Evolutionary conservation across 257 asterid genomes (phyloP).

Genomic region (Nicotiana obtusifolia): DNA sequence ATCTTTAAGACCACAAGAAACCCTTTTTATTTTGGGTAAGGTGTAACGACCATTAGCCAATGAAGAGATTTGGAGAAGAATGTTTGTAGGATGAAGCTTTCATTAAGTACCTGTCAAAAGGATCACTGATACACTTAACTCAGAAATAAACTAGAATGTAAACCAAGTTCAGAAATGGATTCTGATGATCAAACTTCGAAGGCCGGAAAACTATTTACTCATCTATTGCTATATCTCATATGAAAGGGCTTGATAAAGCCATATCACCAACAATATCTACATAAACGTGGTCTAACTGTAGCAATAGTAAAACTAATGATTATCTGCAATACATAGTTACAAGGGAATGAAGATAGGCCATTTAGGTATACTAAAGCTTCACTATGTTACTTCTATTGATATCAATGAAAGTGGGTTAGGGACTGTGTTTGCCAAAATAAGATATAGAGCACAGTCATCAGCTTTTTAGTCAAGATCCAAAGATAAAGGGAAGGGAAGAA

Average conservation of each 20-base stretch:
- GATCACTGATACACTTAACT: background rate
- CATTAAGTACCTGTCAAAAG: background rate
- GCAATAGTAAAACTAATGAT: background rate
- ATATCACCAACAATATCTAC: background rate
- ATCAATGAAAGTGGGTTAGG: background rate
- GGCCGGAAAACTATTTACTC: background rate
- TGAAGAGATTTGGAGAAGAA: background rate
- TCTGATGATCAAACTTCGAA: background rate
- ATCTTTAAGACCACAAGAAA: background rate
- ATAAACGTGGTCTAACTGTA: background rate
- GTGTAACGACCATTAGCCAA: background rate
- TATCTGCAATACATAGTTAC: background rate
- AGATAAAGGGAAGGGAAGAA: background rate
- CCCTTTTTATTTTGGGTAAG: background rate
- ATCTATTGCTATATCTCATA: background rate
- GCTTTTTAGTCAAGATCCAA: background rate
- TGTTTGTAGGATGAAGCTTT: background rate
- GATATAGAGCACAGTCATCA: no score
- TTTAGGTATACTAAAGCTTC: background rate
- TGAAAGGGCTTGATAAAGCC: background rate
- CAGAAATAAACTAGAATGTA: background rate
- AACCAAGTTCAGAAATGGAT: background rate
- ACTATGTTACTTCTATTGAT: background rate
- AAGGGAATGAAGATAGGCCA: background rate
- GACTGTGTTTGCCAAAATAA: background rate